These are phyloP conservation scores for Silene conica DNA, from an alignment of 148 eudicot species.

Conservation along the genomic window DNA sequence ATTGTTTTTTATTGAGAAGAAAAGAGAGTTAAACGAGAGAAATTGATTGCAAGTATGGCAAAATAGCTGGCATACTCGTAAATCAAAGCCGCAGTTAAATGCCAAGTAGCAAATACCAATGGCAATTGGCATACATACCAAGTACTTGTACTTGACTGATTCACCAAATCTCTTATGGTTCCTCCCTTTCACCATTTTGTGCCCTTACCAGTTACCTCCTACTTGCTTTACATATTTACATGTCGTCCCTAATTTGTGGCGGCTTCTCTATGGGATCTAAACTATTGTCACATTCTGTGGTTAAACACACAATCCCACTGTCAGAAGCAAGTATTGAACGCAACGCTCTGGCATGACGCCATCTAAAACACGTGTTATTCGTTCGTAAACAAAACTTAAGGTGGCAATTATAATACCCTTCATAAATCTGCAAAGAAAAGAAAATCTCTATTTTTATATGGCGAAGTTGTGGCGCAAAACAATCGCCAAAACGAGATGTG, in stretches of 20 bases:
- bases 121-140: too few species aligned
- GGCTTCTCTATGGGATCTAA: too few species aligned
- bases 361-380: neutral
- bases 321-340: too few species aligned
- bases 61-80: too few species aligned
- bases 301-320: too few species aligned
- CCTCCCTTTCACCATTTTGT: neutral
- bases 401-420: neutral
- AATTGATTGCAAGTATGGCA: too few species aligned
- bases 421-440: neutral
- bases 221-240: neutral
- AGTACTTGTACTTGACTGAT: neutral
- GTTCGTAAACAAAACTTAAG: neutral
- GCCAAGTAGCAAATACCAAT: slow-evolving; percentile 14
- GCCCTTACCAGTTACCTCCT: neutral
- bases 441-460: neutral
- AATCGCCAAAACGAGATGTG: neutral
- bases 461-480: neutral
- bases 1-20: too few species aligned
- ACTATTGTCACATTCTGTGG: too few species aligned
- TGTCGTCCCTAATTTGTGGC: neutral
- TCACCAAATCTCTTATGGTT: slow-evolving; percentile 4
- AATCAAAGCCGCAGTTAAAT: neutral
- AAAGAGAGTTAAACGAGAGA: too few species aligned
- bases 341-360: too few species aligned